Base-by-base conservation (phyloP, 805 yeast genomes). In the Candida mattraensis region DNA sequence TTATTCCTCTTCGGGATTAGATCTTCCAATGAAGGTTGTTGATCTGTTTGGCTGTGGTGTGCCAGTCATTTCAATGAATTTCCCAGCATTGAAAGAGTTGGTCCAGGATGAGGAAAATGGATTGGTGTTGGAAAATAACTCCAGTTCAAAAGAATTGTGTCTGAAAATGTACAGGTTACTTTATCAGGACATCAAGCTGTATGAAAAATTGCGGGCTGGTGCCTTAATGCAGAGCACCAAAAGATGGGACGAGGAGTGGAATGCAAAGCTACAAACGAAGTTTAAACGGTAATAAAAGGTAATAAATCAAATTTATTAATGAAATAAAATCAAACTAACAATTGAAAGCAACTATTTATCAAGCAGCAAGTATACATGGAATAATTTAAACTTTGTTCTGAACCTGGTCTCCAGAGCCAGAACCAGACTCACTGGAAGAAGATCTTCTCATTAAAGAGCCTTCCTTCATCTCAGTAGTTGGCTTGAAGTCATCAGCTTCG, bases 21-120 rank as follows among this genome's bases (percentile, higher is more conserved):
- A 93, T 54, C 69, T 93, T 39, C 99, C 99, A 1, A 93, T 93
- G 99, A 93, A 93, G 60, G 85, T 93, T 22, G 82, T 91, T 5
- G 99, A 93, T 54, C 79, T 91, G 74, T 89, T 91, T 67, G 99
- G 99, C 0, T 85, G 93, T 45, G 98, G 98, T 0, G 66, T 93
- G 9, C 99, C 99, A 1, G 97, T 88, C 0, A 67, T 89, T 3
- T 77, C 96, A 0, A 66, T 89, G 39, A 66, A 70, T 23, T 93
- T 87, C 56, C 78, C 83, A 0, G 91, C 95, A 2, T 70, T 91
- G 10, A 66, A 67, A 5, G 99, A 93, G 56, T 65, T 93, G 28
- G 91, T 93, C 1, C 66, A 72, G 29, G 74, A 80, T 30, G 74
- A 74, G 2, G 66, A 61, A 1, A 88, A 89, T 54, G 99, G 99